Evolutionary conservation across 352 stramenopile species (phyloP).

Genomic region (Globisporangium middletonii): DNA sequence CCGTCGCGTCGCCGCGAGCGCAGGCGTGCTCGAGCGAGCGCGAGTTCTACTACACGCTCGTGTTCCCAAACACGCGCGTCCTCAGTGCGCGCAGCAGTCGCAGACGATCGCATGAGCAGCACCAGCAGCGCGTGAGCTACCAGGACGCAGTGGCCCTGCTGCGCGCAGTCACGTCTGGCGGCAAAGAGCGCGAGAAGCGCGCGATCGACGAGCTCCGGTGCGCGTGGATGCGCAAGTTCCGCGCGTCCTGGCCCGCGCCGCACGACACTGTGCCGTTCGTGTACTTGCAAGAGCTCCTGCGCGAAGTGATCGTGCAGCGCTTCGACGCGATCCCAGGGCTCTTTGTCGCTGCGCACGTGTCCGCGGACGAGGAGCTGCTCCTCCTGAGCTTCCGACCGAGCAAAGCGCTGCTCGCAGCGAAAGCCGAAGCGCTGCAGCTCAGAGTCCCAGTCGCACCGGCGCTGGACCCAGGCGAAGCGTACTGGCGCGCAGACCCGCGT

Average conservation of each 20-base stretch:
- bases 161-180: slow-evolving; percentile 41
- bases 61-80: slow-evolving; percentile 44
- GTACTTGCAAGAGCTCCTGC: slow-evolving; percentile 61
- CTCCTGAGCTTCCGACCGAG: slow-evolving; percentile 54
- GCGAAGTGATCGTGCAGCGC: slow-evolving; percentile 57
- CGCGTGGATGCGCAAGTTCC: slow-evolving; percentile 15
- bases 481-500: slow-evolving; percentile 23
- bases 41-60: slow-evolving; percentile 71
- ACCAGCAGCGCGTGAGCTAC: slow-evolving; percentile 37
- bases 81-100: background rate
- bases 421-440: slow-evolving; percentile 36
- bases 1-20: slow-evolving; percentile 35
- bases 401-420: slow-evolving; percentile 30
- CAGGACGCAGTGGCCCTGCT: slow-evolving; percentile 39
- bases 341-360: slow-evolving; percentile 23
- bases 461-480: slow-evolving; percentile 34
- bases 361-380: slow-evolving; percentile 20
- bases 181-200: slow-evolving; percentile 28
- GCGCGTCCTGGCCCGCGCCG: slow-evolving; percentile 39
- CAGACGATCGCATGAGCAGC: background rate
- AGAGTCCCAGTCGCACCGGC: slow-evolving; percentile 41
- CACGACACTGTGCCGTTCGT: slow-evolving; percentile 45
- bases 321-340: slow-evolving; percentile 48
- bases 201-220: slow-evolving; percentile 28
- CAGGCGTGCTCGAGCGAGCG: slow-evolving; percentile 9